Evolutionary conservation across 2,329 filamentous ascomycete genomes (phyloP).

Genomic region (Aspergillus candidus): DNA sequence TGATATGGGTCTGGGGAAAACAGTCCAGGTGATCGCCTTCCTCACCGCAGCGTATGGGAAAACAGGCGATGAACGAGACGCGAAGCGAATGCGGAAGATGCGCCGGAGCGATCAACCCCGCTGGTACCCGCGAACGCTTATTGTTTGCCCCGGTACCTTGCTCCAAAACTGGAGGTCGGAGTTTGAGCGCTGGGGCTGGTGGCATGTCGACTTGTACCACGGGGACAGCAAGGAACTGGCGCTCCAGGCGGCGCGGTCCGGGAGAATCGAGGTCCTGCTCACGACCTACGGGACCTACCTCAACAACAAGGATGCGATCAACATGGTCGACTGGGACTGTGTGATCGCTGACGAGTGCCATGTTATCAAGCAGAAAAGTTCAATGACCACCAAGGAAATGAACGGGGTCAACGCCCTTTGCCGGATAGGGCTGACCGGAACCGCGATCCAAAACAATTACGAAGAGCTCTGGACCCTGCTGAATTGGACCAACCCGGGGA

Average conservation of each 20-base stretch:
- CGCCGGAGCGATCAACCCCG: constrained; percentile 51
- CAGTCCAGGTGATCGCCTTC: constrained; percentile 91
- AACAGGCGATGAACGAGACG: constrained; percentile 78
- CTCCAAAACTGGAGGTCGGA: constrained; percentile 91
- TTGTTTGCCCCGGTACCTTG: constrained; percentile 82
- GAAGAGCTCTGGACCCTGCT: constrained; percentile 94
- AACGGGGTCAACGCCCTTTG: constrained; percentile 86
- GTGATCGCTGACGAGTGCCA: constrained; percentile 95
- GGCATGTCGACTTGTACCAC: constrained; percentile 79
- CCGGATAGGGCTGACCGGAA: constrained; percentile 87
- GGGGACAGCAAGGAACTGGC: constrained; percentile 65
- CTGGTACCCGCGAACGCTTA: constrained; percentile 80
- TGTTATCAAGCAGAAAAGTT: constrained; percentile 69
- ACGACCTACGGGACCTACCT: constrained; percentile 89
- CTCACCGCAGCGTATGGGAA: constrained; percentile 90
- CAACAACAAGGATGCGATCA: constrained; percentile 69
- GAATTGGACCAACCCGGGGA: constrained; percentile 91
- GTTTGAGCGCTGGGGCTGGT: constrained; percentile 88
- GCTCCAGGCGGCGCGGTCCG: constrained; percentile 65
- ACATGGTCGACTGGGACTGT: constrained; percentile 85
- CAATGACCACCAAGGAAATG: constrained; percentile 79
- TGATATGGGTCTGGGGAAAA: constrained; percentile 97
- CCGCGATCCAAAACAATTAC: constrained; percentile 96
- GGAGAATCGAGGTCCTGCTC: constrained; percentile 81
- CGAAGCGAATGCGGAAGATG: constrained; percentile 81